Evolutionary conservation across 768 basidiomycete genomes (phyloP).

Genomic region (Pisolithus tinctorius): DNA sequence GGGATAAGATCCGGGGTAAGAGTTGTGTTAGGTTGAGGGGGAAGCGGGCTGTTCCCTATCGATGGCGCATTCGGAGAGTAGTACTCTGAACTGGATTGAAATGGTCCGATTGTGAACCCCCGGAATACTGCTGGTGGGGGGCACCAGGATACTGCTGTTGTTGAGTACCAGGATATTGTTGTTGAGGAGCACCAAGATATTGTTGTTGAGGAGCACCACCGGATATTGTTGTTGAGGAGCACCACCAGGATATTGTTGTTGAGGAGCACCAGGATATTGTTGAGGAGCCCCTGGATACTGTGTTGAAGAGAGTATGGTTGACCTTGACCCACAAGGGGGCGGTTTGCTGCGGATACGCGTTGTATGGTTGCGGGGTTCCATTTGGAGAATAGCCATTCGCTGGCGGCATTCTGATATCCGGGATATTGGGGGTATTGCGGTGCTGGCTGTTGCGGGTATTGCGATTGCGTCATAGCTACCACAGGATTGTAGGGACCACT

Average conservation of each 20-base stretch:
- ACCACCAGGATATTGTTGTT: no score
- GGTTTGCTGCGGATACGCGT: conserved; percentile 6
- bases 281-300: no score
- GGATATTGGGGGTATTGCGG: conserved; percentile 4
- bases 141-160: no score
- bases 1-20: conserved; percentile 7
- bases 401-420: not conserved
- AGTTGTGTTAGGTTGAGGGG: conserved; percentile 13
- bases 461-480: conserved; percentile 7
- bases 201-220: not conserved
- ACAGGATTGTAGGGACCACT: not conserved
- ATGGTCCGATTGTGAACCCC: no score
- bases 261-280: no score
- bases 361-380: conserved; percentile 4
- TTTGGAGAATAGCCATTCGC: not conserved
- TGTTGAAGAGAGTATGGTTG: not conserved
- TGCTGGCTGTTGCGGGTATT: conserved; percentile 2
- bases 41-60: not conserved
- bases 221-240: not conserved
- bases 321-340: not conserved
- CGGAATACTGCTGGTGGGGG: no score
- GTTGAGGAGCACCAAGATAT: not conserved
- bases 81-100: not conserved
- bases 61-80: conserved; percentile 6
- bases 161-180: not conserved